A percentile compares a stretch with the other conserved stretches of the same genome.
phyloP scores from a whole-genome alignment of 1,139 yeast species.

The Suhomyces bokatorum region DNA sequence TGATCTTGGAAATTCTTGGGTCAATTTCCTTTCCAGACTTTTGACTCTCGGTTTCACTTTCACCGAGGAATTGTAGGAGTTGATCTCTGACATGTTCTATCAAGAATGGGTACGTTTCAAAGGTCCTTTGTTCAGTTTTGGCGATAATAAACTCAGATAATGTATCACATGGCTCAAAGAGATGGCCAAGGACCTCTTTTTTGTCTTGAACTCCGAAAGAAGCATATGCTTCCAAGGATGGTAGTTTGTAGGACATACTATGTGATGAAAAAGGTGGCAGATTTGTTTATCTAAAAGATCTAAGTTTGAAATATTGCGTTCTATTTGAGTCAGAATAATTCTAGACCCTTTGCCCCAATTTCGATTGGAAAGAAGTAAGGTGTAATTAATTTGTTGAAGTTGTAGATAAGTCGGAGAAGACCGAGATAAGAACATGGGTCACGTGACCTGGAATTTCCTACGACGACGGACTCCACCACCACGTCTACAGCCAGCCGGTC shows the following conservation, averaged over 20 bases:
- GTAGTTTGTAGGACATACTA: slow-evolving; percentile 21
- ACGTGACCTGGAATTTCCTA: not conserved
- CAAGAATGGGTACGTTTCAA: slow-evolving; percentile 43
- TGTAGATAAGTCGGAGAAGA: slow-evolving; percentile 1
- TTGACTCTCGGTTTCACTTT: slow-evolving; percentile 23
- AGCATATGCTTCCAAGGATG: slow-evolving; percentile 23
- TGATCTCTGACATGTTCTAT: slow-evolving; percentile 50
- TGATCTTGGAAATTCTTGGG: slow-evolving; percentile 47
- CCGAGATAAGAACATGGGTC: not conserved
- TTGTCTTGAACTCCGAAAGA: slow-evolving; percentile 22
- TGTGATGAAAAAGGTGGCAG: too few relatives aligned
- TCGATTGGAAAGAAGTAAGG: not conserved
- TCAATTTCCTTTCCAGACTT: slow-evolving; percentile 22
- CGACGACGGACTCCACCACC: not conserved
- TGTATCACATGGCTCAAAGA: slow-evolving; percentile 69
- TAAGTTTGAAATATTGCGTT: too few relatives aligned
- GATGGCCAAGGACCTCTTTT: slow-evolving; percentile 46
- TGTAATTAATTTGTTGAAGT: not conserved
- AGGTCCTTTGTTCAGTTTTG: slow-evolving; percentile 18
- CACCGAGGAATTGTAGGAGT: slow-evolving; percentile 35
- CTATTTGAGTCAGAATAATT: too few relatives aligned
- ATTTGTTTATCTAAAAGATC: too few relatives aligned
- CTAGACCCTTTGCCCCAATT: too few relatives aligned
- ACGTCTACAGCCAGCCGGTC: slow-evolving; percentile 20
- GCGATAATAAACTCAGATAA: slow-evolving; percentile 46